Evolutionary conservation across 192 early-diverging fungal species (phyloP).

Genomic region (Coemansia sp.): DNA sequence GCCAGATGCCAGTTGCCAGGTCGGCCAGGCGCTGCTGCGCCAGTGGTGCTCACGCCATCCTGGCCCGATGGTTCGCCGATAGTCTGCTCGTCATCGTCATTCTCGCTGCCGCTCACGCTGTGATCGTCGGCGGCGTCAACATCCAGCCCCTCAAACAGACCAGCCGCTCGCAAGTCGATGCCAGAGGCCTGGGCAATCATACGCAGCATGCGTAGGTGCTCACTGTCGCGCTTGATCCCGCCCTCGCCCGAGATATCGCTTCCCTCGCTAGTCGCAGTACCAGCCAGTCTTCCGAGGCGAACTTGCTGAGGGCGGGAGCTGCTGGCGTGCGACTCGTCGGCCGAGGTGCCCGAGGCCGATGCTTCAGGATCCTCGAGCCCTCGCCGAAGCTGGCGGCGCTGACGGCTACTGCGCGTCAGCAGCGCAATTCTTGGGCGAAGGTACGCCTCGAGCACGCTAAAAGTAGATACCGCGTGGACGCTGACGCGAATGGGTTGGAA

Average conservation of each 20-base stretch:
- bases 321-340: not conserved
- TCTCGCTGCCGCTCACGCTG: not conserved
- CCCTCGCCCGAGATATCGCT: not conserved
- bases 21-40: not conserved
- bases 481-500: conserved; percentile 60
- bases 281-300: conserved; percentile 5
- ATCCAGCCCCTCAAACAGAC: conserved; percentile 18
- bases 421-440: conserved; percentile 60
- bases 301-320: conserved; percentile 5
- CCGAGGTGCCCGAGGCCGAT: not conserved
- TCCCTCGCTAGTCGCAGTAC: not conserved
- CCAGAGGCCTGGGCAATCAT: conserved; percentile 40
- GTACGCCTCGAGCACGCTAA: conserved; percentile 76
- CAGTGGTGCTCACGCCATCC: not conserved
- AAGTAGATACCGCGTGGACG: conserved; percentile 83
- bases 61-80: not conserved
- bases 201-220: conserved; percentile 32
- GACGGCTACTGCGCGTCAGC: not conserved
- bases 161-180: conserved; percentile 28
- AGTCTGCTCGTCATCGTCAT: not conserved
- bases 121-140: conserved; percentile 3
- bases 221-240: not conserved
- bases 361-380: not conserved
- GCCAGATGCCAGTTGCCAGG: conserved; percentile 21
- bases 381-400: not conserved